A percentile compares a stretch with the other conserved stretches of the same genome.
Conservation (phyloP, 1,284 basidiomycete genomes). For the Psilocybe mexicana region DNA sequence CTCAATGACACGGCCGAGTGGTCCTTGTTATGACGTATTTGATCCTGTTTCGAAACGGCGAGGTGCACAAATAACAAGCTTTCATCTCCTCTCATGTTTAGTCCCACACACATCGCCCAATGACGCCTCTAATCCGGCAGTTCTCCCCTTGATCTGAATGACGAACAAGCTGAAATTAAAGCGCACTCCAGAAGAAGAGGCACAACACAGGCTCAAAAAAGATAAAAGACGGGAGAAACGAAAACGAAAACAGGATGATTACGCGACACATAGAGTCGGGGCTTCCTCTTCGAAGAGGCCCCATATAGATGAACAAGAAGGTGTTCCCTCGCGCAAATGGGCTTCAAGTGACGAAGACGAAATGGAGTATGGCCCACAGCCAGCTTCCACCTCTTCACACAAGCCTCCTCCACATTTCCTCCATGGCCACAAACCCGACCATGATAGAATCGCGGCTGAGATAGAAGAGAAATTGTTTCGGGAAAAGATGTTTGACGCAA, state of each 20-base stretch:
- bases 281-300: conserved; percentile 28
- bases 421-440: conserved; percentile 39
- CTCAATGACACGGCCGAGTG: no score
- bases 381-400: conserved; percentile 18
- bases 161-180: conserved; percentile 66
- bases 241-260: conserved; percentile 27
- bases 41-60: no score
- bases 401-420: conserved; percentile 13
- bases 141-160: conserved; percentile 33
- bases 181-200: conserved; percentile 67
- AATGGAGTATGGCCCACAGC: conserved; percentile 30
- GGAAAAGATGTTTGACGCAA: conserved; percentile 68
- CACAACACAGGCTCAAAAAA: conserved; percentile 52
- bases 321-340: conserved; percentile 32
- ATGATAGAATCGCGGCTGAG: conserved; percentile 51
- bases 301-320: conserved; percentile 18
- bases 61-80: no score
- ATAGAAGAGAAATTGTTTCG: conserved; percentile 64
- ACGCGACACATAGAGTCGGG: conserved; percentile 9
- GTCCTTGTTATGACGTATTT: no score
- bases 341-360: conserved; percentile 43
- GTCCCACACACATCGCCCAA: no score
- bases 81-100: no score
- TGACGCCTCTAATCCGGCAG: not conserved
- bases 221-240: conserved; percentile 41